These are phyloP conservation scores for Paecilomyces fulvus DNA, from an alignment of 2,329 filamentous ascomycete species.

Conservation along the genomic window DNA sequence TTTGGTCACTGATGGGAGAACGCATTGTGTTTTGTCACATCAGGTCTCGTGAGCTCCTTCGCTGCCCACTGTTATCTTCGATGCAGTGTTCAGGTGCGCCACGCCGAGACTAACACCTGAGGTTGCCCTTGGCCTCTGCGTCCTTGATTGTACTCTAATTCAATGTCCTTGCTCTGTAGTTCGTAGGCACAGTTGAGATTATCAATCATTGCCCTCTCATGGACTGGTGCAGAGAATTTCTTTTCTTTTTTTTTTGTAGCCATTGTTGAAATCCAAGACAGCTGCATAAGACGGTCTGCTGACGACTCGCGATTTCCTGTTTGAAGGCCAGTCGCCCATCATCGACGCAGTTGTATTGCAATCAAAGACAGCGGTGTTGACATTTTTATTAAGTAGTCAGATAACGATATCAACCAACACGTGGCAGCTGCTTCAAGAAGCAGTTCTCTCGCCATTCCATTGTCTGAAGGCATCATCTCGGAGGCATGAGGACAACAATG, in stretches of 20 bases:
- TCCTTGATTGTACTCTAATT: background rate
- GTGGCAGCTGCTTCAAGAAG: background rate
- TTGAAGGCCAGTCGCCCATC: background rate
- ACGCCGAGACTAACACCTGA: background rate
- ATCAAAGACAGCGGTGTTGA: background rate
- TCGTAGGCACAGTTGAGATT: background rate
- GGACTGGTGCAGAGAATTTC: background rate
- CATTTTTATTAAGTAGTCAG: background rate
- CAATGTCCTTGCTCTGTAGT: background rate
- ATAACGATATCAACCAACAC: background rate
- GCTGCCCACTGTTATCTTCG: background rate
- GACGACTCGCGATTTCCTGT: background rate
- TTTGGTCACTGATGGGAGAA: background rate
- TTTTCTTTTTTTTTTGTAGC: background rate
- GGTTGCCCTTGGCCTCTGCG: background rate
- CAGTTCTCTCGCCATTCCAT: slow-evolving; percentile 6
- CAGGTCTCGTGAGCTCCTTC: background rate
- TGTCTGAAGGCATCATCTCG: slow-evolving; percentile 8
- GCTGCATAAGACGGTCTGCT: background rate
- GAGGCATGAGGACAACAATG: slow-evolving; percentile 1
- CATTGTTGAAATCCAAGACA: background rate
- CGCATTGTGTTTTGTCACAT: background rate
- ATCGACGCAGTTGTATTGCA: background rate
- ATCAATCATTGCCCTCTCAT: background rate
- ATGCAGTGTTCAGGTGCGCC: background rate